Conservation (phyloP, 2,329 filamentous ascomycete species). For the Pseudogymnoascus sp. region DNA sequence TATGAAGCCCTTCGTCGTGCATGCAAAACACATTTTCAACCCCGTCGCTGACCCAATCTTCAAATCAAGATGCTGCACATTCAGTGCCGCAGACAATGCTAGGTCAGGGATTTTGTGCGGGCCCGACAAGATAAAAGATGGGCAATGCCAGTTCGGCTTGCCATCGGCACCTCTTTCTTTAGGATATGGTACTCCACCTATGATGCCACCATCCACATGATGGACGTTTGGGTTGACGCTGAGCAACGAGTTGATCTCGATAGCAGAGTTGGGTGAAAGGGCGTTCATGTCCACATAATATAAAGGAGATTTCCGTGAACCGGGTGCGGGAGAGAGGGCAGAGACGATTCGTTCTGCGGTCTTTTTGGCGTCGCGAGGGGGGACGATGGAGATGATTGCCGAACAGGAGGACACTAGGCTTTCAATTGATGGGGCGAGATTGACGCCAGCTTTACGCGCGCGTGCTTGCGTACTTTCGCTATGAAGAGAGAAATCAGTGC, state of each 20-base stretch:
- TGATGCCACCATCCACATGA: constrained; percentile 53
- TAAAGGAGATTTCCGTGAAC: constrained; percentile 32
- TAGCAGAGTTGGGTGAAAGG: constrained; percentile 48
- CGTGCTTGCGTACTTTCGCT: background rate
- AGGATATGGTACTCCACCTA: constrained; percentile 44
- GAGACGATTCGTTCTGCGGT: constrained; percentile 53
- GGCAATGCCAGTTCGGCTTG: background rate
- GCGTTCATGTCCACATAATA: constrained; percentile 62
- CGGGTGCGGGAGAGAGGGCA: constrained; percentile 33
- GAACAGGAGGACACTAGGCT: constrained; percentile 1
- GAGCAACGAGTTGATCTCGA: constrained; percentile 39
- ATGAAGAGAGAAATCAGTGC: constrained; percentile 11
- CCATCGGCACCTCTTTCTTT: constrained; percentile 19
- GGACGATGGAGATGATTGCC: constrained; percentile 57
- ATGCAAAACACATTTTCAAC: constrained; percentile 58
- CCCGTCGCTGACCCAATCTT: constrained; percentile 47
- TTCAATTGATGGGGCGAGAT: background rate
- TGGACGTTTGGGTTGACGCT: constrained; percentile 33
- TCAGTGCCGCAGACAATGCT: constrained; percentile 32
- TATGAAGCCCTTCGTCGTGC: constrained; percentile 53
- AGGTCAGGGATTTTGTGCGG: constrained; percentile 36
- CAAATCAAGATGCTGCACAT: constrained; percentile 40
- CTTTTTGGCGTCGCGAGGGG: constrained; percentile 52
- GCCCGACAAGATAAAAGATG: constrained; percentile 24
- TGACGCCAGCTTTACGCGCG: background rate